Conservation (phyloP, 169 alveolate genomes). For the Blepharisma undulans region DNA sequence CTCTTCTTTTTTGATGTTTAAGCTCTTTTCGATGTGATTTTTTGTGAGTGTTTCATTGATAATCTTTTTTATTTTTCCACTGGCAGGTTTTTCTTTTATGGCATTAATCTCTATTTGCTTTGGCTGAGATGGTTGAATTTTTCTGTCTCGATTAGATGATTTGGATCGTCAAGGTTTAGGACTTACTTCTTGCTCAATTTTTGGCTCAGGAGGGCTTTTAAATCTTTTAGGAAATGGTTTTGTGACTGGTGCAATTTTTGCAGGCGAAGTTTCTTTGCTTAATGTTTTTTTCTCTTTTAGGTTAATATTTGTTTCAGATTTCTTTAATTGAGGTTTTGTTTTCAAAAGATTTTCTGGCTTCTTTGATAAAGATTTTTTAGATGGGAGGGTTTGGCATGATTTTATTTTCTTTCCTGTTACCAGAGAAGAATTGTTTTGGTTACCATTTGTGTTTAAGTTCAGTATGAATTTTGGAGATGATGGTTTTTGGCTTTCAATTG, state of each 20-base stretch:
- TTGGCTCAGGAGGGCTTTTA: neutral
- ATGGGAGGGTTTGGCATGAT: neutral
- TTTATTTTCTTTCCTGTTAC: neutral
- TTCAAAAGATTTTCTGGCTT: neutral
- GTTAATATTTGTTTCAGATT: neutral
- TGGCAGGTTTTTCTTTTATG: neutral
- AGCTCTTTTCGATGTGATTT: neutral
- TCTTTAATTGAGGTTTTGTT: neutral
- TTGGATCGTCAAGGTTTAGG: neutral
- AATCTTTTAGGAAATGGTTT: neutral
- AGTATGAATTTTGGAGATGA: neutral
- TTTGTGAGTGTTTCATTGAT: neutral
- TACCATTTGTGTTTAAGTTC: neutral
- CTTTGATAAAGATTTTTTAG: neutral
- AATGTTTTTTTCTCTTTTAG: neutral
- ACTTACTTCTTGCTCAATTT: neutral
- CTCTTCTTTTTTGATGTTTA: neutral
- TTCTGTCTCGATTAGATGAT: neutral
- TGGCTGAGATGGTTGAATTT: neutral
- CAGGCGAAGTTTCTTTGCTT: neutral
- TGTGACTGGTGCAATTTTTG: neutral
- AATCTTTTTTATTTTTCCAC: neutral
- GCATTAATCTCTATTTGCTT: neutral
- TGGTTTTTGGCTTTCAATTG: neutral
- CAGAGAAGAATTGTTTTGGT: neutral